Conservation (phyloP, 495 filamentous ascomycete species). For the Jackrogersella multiformis region DNA sequence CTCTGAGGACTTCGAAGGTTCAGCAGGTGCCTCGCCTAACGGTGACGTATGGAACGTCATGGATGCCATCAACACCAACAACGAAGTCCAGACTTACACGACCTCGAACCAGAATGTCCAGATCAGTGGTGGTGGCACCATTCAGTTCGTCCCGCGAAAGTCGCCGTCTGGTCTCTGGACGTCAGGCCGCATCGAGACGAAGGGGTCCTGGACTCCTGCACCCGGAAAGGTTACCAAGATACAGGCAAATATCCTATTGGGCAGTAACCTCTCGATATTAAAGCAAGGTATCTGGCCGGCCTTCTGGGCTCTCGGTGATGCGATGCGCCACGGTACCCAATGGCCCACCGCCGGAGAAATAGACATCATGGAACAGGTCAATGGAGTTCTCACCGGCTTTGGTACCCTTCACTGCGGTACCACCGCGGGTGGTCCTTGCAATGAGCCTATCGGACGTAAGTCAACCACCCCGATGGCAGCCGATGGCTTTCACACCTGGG, state of each 20-base stretch:
- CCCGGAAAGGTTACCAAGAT: constrained; percentile 53
- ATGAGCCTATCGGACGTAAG: constrained; percentile 54
- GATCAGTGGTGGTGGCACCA: constrained; percentile 56
- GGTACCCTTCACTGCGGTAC: constrained; percentile 61
- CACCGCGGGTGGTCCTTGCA: constrained; percentile 54
- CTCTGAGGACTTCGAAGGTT: constrained; percentile 46
- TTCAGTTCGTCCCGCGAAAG: constrained; percentile 58
- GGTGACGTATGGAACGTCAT: constrained; percentile 50
- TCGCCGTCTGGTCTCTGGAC: constrained; percentile 54
- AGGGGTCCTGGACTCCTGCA: constrained; percentile 52
- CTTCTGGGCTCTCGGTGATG: constrained; percentile 63
- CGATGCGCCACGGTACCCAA: constrained; percentile 57
- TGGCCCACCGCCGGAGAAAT: constrained; percentile 63
- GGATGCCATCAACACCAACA: constrained; percentile 55
- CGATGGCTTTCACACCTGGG: constrained; percentile 58
- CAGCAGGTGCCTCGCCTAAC: constrained; percentile 41
- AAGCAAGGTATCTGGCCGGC: constrained; percentile 65
- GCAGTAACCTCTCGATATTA: constrained; percentile 38
- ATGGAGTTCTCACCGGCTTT: constrained; percentile 54
- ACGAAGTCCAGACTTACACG: constrained; percentile 57
- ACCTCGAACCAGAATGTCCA: constrained; percentile 55
- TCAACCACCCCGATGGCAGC: constrained; percentile 45
- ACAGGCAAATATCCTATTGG: constrained; percentile 55
- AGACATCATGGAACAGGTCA: constrained; percentile 63
- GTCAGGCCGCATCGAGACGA: constrained; percentile 60